These are phyloP conservation scores for Podosphaera aphanis DNA, from an alignment of 2,329 filamentous ascomycete species.

Conservation along the genomic window DNA sequence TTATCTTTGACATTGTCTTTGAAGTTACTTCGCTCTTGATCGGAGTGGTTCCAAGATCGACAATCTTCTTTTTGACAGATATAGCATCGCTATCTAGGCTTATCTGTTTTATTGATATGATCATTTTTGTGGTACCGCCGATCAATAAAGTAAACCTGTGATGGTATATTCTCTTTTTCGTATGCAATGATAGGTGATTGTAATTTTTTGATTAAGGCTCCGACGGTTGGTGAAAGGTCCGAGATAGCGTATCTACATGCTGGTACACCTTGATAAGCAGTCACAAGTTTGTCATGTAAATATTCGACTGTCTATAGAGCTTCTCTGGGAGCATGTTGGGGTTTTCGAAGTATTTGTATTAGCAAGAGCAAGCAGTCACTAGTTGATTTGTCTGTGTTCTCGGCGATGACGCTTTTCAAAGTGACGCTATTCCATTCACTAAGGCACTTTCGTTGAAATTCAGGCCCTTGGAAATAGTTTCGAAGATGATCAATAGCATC, in stretches of 20 bases:
- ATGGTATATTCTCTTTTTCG: not conserved
- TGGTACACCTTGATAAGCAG: slow-evolving; percentile 1
- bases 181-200: not conserved
- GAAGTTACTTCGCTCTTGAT: not conserved
- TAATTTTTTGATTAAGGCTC: slow-evolving; percentile 1
- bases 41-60: not conserved
- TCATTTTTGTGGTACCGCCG: not conserved
- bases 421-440: slow-evolving; percentile 1
- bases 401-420: not conserved
- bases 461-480: slow-evolving; percentile 1
- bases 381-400: slow-evolving; percentile 1
- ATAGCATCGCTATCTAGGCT: not conserved
- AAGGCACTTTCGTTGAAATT: not conserved
- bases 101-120: not conserved
- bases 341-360: not conserved
- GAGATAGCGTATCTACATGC: slow-evolving; percentile 1
- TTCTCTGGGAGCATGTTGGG: not conserved
- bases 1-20: not conserved
- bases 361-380: not conserved
- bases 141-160: not conserved
- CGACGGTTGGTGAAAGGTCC: not conserved
- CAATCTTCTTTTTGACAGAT: not conserved
- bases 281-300: slow-evolving; percentile 1
- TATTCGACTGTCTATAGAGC: not conserved
- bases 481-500: not conserved